Conservation (phyloP, 106 monocot genomes). For the Xerophyta viscosa region DNA sequence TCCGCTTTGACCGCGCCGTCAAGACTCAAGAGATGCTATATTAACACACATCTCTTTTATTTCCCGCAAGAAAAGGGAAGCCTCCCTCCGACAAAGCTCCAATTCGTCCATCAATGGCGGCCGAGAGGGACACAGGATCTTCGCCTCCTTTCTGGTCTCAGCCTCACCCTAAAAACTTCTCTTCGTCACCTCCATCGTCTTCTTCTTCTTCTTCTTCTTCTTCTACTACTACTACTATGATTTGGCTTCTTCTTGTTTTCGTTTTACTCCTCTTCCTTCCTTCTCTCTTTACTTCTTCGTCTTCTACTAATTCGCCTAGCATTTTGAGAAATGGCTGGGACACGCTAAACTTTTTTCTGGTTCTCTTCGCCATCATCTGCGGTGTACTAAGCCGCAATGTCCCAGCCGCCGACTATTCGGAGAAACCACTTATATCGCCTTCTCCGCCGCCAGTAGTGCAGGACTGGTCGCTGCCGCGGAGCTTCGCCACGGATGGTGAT, state of each 20-base stretch:
- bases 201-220: constrained; percentile 2
- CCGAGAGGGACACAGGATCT: no score
- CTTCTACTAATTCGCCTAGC: no score
- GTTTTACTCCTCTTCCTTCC: constrained; percentile 5
- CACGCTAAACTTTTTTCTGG: constrained; percentile 20
- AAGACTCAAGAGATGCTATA: no score
- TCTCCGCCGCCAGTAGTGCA: not conserved
- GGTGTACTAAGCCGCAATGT: constrained; percentile 21
- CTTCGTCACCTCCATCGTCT: no score
- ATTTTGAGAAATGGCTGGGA: constrained; percentile 36
- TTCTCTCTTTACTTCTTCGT: not conserved
- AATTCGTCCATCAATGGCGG: no score
- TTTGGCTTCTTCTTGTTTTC: constrained; percentile 1
- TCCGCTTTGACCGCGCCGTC: no score
- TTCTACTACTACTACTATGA: constrained; percentile 5
- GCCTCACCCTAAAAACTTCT: not conserved
- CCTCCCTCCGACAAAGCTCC: no score
- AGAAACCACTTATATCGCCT: not conserved
- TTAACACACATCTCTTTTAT: no score
- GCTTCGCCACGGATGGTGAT: no score
- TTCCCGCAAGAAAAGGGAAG: no score
- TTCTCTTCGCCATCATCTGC: constrained; percentile 30
- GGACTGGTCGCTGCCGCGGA: no score
- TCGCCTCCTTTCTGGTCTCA: constrained; percentile 10
- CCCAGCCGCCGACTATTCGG: not conserved